Evolutionary conservation across 2,329 filamentous ascomycete species (phyloP).

Genomic region (Blastomyces percursus): DNA sequence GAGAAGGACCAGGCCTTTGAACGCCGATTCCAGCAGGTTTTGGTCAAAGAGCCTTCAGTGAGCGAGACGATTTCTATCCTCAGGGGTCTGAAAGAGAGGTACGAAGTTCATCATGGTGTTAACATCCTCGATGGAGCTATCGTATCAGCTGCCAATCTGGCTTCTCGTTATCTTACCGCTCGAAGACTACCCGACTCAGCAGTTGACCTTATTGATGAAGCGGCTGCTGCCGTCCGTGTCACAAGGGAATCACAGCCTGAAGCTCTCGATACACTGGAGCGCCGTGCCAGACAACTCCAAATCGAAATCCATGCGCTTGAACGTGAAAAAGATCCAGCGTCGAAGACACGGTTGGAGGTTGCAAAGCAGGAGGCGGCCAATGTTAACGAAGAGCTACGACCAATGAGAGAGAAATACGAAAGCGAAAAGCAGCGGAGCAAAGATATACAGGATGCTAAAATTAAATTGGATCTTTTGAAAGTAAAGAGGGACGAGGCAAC

Average conservation of each 20-base stretch:
- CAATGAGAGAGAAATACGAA: constrained; percentile 90
- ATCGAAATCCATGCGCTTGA: constrained; percentile 95
- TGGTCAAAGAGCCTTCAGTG: constrained; percentile 88
- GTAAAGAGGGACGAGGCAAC: constrained; percentile 92
- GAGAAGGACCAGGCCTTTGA: constrained; percentile 98
- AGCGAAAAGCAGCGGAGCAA: constrained; percentile 83
- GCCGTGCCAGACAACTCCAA: constrained; percentile 77
- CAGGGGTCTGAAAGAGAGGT: constrained; percentile 95
- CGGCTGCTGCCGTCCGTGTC: constrained; percentile 89
- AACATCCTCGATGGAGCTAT: constrained; percentile 91
- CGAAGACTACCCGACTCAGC: constrained; percentile 90
- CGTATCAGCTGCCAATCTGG: constrained; percentile 80
- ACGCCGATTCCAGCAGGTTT: constrained; percentile 93
- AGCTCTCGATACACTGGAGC: constrained; percentile 86
- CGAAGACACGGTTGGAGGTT: constrained; percentile 66
- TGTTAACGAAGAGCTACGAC: constrained; percentile 82
- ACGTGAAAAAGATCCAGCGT: constrained; percentile 89
- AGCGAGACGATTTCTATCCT: constrained; percentile 91
- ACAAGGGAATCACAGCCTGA: constrained; percentile 94
- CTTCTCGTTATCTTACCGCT: constrained; percentile 83
- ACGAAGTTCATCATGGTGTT: constrained; percentile 96
- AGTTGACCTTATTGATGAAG: constrained; percentile 92
- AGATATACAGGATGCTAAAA: constrained; percentile 85
- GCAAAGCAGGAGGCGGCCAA: constrained; percentile 89
- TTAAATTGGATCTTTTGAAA: constrained; percentile 84